phyloP scores from a whole-genome alignment of 768 basidiomycete genomes.

The Tubosaeta sp. region DNA sequence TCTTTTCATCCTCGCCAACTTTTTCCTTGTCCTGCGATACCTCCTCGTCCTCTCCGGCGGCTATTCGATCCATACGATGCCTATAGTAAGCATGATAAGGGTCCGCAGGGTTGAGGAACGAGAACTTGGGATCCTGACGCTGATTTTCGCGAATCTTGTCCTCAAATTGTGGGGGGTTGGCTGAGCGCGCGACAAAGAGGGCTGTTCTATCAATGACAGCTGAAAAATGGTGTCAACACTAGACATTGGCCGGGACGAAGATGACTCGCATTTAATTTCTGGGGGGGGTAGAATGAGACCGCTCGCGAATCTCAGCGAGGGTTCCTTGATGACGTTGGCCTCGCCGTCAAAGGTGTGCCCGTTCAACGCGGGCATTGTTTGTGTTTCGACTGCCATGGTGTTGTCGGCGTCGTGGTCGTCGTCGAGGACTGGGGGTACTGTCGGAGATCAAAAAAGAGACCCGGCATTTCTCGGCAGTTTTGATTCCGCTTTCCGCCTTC shows the following conservation, averaged over 20 bases:
- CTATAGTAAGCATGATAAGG: constrained; percentile 99
- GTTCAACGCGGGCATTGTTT: constrained; percentile 37
- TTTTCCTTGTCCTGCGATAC: constrained; percentile 42
- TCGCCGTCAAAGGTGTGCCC: constrained; percentile 40
- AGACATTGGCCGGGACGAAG: neutral
- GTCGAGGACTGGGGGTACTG: constrained; percentile 12
- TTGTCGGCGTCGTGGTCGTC: constrained; percentile 23
- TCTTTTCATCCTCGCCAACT: constrained; percentile 30
- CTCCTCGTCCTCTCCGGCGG: constrained; percentile 73
- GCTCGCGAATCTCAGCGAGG: constrained; percentile 55
- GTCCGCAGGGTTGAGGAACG: constrained; percentile 94
- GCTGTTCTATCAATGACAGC: constrained; percentile 97
- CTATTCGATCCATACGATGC: constrained; percentile 81
- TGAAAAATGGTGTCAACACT: constrained; percentile 28
- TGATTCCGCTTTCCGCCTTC: neutral
- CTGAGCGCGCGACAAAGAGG: constrained; percentile 85
- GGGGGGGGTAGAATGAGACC: constrained; percentile 95
- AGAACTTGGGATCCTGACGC: constrained; percentile 96
- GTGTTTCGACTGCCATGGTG: constrained; percentile 45
- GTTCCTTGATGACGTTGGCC: constrained; percentile 37
- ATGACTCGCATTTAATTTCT: constrained; percentile 77
- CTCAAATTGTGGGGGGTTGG: constrained; percentile 89
- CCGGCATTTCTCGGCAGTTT: constrained; percentile 23
- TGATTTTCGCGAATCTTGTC: constrained; percentile 97
- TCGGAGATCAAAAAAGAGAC: constrained; percentile 26